phyloP scores from a whole-genome alignment of 345 rosid species.

The Heritiera fomes region DNA sequence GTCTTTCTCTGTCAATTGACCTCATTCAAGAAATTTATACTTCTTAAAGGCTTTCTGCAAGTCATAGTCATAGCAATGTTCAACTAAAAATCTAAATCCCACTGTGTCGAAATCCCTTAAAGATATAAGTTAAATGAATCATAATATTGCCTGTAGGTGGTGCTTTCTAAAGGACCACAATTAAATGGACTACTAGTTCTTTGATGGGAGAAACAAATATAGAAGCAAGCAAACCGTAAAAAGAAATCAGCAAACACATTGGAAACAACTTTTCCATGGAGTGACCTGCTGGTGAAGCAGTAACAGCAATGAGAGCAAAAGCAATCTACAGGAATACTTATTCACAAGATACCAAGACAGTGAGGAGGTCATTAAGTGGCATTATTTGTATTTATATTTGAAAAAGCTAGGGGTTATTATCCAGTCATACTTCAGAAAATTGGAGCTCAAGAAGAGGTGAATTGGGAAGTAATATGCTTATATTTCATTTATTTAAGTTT shows the following conservation, averaged over 20 bases:
- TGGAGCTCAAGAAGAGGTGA: not conserved
- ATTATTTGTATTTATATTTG: conserved; percentile 12
- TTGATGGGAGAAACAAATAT: too few species aligned
- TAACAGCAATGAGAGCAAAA: not conserved
- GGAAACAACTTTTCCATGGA: not conserved
- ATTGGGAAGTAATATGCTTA: not conserved
- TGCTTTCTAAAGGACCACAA: too few species aligned
- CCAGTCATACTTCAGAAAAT: not conserved
- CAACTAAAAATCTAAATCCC: too few species aligned
- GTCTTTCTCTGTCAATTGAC: not conserved
- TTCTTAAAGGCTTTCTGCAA: not conserved
- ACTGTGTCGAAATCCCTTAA: not conserved
- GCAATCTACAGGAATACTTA: not conserved
- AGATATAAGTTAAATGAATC: not conserved
- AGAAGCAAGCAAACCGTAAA: too few species aligned
- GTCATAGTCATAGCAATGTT: conserved; percentile 5
- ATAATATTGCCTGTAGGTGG: too few species aligned
- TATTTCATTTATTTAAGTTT: not conserved
- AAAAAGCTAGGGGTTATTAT: not conserved
- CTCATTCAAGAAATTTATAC: too few species aligned
- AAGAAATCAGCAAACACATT: too few species aligned
- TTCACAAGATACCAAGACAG: not conserved
- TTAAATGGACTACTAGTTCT: too few species aligned
- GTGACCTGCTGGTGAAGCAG: not conserved
- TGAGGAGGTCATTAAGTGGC: not conserved